Conservation (phyloP, 1,284 basidiomycete species). For the Fomitopsis betulina region DNA sequence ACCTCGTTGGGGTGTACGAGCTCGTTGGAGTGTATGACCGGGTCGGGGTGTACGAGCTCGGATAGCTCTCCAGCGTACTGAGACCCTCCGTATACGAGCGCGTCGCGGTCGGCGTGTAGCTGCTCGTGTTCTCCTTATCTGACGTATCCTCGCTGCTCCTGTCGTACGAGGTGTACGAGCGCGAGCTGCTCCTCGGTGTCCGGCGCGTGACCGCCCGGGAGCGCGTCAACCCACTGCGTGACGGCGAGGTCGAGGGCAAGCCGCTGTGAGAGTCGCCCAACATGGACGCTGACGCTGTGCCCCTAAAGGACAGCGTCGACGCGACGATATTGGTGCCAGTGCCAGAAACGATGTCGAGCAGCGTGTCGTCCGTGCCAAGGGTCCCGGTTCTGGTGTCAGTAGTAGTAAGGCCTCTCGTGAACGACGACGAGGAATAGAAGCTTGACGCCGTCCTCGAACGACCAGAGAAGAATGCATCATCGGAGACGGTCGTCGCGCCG, state of each 20-base stretch:
- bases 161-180: slow-evolving; percentile 32
- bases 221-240: slow-evolving; percentile 42
- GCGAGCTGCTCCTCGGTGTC: slow-evolving; percentile 32
- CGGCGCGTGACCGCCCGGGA: slow-evolving; percentile 55
- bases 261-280: slow-evolving; percentile 54
- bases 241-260: slow-evolving; percentile 27
- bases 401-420: slow-evolving; percentile 20
- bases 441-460: slow-evolving; percentile 30
- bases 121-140: slow-evolving; percentile 52
- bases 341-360: slow-evolving; percentile 34
- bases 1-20: slow-evolving; percentile 13
- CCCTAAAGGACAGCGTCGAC: slow-evolving; percentile 52
- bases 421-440: slow-evolving; percentile 30
- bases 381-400: slow-evolving; percentile 17
- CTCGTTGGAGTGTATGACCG: slow-evolving; percentile 11
- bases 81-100: slow-evolving; percentile 21
- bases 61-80: slow-evolving; percentile 30
- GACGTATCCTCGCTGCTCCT: slow-evolving; percentile 35
- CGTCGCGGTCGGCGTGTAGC: slow-evolving; percentile 19
- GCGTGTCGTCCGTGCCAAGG: slow-evolving; percentile 27
- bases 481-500: slow-evolving; percentile 39
- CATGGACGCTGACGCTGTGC: slow-evolving; percentile 50
- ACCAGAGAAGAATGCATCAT: slow-evolving; percentile 51
- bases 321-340: slow-evolving; percentile 43
- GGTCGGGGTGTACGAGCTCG: slow-evolving; percentile 12